phyloP scores from a whole-genome alignment of 441 rosid genomes.

The Croton setiger region DNA sequence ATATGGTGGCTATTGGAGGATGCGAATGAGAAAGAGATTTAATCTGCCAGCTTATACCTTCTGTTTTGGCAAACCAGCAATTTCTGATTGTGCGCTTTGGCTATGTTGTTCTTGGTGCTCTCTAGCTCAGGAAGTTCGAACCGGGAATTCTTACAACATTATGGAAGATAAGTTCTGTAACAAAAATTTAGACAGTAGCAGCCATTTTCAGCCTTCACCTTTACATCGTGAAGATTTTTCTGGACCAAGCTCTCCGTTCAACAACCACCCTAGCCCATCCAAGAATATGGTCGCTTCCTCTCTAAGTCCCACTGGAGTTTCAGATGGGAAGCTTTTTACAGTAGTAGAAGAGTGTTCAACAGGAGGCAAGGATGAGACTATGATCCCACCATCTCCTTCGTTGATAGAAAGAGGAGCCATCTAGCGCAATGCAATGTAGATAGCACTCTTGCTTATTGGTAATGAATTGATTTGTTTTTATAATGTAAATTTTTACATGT shows the following conservation, averaged over 20 bases:
- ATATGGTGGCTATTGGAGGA: conserved; percentile 96
- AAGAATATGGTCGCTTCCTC: conserved; percentile 29
- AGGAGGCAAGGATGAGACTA: conserved; percentile 38
- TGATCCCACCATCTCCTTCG: conserved; percentile 68
- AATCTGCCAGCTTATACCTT: conserved; percentile 66
- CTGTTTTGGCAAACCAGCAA: conserved; percentile 51
- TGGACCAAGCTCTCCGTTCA: conserved; percentile 34
- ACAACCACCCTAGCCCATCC: conserved; percentile 31
- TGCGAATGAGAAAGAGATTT: conserved; percentile 78
- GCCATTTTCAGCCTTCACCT: conserved; percentile 30
- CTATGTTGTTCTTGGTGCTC: conserved; percentile 88
- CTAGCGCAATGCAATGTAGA: conserved; percentile 15
- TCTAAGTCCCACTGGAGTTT: conserved; percentile 44
- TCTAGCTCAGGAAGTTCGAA: conserved; percentile 87
- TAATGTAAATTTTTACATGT: conserved; percentile 18
- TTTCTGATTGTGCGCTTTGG: conserved; percentile 74
- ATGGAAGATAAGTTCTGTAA: conserved; percentile 55
- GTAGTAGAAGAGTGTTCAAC: conserved; percentile 40
- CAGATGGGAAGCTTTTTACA: conserved; percentile 42
- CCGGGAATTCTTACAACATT: conserved; percentile 66
- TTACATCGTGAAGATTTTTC: conserved; percentile 46
- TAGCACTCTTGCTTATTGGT: conserved; percentile 4
- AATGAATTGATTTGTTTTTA: not conserved
- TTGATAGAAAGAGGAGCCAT: conserved; percentile 46
- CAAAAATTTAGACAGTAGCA: conserved; percentile 26